Conservation (phyloP, 441 rosid genomes). For the Corymbia citriodora region DNA sequence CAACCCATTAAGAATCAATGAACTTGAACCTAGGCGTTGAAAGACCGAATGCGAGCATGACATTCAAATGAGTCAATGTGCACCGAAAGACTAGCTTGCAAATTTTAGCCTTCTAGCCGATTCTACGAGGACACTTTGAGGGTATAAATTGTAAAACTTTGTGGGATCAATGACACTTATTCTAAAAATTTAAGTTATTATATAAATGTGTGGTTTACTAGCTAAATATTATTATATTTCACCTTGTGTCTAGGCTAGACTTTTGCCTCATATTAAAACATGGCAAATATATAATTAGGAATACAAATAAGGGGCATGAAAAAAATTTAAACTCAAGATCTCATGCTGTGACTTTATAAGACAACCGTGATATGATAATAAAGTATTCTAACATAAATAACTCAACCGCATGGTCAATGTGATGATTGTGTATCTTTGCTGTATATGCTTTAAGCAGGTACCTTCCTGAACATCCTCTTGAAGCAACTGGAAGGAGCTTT, state of each 20-base stretch:
- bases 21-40: neutral
- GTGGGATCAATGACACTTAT: neutral
- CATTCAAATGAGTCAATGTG: neutral
- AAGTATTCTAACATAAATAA: neutral
- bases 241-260: neutral
- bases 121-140: neutral
- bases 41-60: neutral
- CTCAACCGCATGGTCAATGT: neutral
- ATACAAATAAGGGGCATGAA: neutral
- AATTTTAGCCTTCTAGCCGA: neutral
- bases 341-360: neutral
- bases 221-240: too few species aligned
- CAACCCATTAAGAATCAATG: neutral
- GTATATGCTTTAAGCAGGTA: neutral
- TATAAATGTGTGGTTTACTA: neutral
- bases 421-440: neutral
- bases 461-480: neutral
- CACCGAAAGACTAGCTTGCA: neutral
- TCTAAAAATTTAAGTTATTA: neutral
- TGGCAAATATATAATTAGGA: neutral
- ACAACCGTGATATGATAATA: neutral
- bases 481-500: neutral
- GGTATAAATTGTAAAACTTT: neutral
- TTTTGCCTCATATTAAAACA: neutral
- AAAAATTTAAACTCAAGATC: neutral